Base-by-base conservation (phyloP, 768 basidiomycete genomes). In the Leccinum incarnatum region DNA sequence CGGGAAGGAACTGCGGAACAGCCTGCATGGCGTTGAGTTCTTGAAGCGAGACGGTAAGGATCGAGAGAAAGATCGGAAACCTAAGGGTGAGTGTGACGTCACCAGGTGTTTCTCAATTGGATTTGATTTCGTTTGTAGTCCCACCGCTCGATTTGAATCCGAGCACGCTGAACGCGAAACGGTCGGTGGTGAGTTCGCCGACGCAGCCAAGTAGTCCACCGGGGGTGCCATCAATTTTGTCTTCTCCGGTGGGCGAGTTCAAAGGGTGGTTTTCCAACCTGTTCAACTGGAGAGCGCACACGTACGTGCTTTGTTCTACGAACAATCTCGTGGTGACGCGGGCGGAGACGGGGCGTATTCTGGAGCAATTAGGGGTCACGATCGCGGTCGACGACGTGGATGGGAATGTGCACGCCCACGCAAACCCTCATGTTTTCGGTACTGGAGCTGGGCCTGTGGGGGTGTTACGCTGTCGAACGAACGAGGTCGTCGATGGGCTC, bases 181-280 rank as follows among this genome's bases (percentile, higher is more conserved):
- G 81, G 25, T 68, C 83, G 2, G 78, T 78, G 0, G 71, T 83
- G 9, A 76, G 77, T 10, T 84, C 87, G 9, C 83, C 85, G 9
- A 76, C 51, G 62, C 75, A 54, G 76, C 78, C 19, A 74, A 78
- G 27, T 74, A n/a, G 40, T n/a, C 76, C 65, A 54, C 78, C 62
- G 59, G 75, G 61, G 27, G 71, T 69, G 59, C 70, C 59, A 23
- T 75, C 72, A 51, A 71, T 84, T 46, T 76, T 83, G 7, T 85
- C 89, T 15, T 89, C 89, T n/a, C 86, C 84, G 10, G 87, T 89
- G 14, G 87, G 87, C 57, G 91, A 92, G 72, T 86, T 92, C 74
- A 90, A 89, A 69, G 90, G 89, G 34, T 97, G 95, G 95, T 95
- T 98, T 75, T 91, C 93, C 21, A 96, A 91, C 64, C 78, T 98